Conservation (phyloP, 2,329 filamentous ascomycete genomes). For the Claviceps quebecensis region DNA sequence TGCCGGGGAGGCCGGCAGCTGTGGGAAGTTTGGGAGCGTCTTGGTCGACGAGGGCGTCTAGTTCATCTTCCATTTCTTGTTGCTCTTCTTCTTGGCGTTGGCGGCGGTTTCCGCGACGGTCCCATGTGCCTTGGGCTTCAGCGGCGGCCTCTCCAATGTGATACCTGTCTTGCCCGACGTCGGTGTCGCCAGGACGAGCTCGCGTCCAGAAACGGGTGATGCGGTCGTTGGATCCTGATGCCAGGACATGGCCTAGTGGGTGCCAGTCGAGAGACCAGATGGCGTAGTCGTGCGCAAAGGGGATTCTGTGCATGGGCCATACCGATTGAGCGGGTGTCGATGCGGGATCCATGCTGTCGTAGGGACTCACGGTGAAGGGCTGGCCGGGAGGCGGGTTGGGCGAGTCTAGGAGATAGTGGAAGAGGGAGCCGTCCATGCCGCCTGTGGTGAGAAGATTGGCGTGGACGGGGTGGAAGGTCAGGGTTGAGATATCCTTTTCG, state of each 20-base stretch:
- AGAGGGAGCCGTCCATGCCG: conserved; percentile 75
- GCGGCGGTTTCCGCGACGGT: conserved; percentile 60
- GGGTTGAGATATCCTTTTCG: conserved; percentile 86
- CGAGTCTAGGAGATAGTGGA: conserved; percentile 92
- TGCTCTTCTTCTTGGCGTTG: conserved; percentile 87
- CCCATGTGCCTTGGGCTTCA: conserved; percentile 90
- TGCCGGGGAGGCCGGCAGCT: conserved; percentile 37
- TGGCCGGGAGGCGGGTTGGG: conserved; percentile 71
- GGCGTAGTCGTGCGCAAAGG: conserved; percentile 82
- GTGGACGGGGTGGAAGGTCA: conserved; percentile 90
- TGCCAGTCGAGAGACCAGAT: conserved; percentile 99
- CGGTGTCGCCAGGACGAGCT: conserved; percentile 72
- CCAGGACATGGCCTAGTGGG: conserved; percentile 85
- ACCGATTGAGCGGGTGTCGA: conserved; percentile 81
- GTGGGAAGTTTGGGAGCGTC: conserved; percentile 44
- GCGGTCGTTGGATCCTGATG: conserved; percentile 89
- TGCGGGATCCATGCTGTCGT: conserved; percentile 67
- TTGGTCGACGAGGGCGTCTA: conserved; percentile 84
- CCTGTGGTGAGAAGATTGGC: conserved; percentile 80
- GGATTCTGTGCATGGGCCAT: conserved; percentile 74
- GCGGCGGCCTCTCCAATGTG: conserved; percentile 91
- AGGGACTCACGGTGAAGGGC: conserved; percentile 60
- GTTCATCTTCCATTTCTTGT: conserved; percentile 84
- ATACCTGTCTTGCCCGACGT: conserved; percentile 77
- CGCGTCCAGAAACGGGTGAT: conserved; percentile 96